phyloP scores from a whole-genome alignment of 1,284 basidiomycete species.

The Boletellus deceptivus region DNA sequence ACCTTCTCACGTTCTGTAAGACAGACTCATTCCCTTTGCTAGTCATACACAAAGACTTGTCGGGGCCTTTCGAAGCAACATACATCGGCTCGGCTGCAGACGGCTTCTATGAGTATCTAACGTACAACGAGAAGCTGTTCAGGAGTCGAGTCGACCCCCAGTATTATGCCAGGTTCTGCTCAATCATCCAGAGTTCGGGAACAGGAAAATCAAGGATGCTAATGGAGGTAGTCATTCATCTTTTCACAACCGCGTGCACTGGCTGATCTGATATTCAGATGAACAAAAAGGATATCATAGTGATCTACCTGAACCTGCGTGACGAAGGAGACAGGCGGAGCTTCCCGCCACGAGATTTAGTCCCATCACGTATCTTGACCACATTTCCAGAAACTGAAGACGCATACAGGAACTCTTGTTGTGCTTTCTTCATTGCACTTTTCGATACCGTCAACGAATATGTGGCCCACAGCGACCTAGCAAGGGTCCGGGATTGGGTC shows the following conservation, averaged over 20 bases:
- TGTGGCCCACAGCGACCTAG: not conserved
- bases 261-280: not conserved
- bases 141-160: fast-evolving
- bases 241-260: not conserved
- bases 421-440: slow-evolving; percentile 11
- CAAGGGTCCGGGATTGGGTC: not conserved
- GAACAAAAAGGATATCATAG: slow-evolving; percentile 8
- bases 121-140: slow-evolving; percentile 11
- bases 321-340: not conserved
- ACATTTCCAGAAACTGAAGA: too few species aligned
- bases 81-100: slow-evolving; percentile 7
- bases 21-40: too few species aligned
- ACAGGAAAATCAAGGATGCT: slow-evolving; percentile 24
- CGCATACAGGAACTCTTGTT: not conserved
- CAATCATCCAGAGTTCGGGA: slow-evolving; percentile 23
- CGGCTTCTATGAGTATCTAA: slow-evolving; percentile 19
- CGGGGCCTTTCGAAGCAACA: not conserved
- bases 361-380: slow-evolving; percentile 14
- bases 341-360: slow-evolving; percentile 12
- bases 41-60: too few species aligned
- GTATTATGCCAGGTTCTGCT: slow-evolving; percentile 20
- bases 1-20: too few species aligned
- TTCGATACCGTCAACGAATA: slow-evolving; percentile 7
- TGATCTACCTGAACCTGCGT: slow-evolving; percentile 22
- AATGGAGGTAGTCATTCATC: slow-evolving; percentile 8